A percentile compares a stretch with the other conserved stretches of the same genome.
These are phyloP conservation scores for Eucalyptus grandis DNA, from an alignment of 345 rosid species.

Conservation along the genomic window DNA sequence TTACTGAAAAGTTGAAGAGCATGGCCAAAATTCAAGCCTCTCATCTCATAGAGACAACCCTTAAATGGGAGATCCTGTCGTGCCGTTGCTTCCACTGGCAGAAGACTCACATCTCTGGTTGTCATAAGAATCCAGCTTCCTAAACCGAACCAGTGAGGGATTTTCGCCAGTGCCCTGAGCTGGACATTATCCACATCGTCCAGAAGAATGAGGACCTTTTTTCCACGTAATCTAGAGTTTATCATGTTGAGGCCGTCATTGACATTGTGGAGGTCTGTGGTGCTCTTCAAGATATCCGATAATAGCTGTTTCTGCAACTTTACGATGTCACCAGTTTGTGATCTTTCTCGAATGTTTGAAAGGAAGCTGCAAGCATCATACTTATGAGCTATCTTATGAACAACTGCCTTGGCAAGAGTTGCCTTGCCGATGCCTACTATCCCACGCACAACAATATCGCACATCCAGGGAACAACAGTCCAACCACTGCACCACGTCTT, in stretches of 20 bases:
- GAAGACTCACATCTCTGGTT: neutral
- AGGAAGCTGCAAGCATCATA: neutral
- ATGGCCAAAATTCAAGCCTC: neutral
- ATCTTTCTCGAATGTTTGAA: neutral
- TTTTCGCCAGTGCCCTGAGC: neutral
- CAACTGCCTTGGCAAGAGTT: neutral
- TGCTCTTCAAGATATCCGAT: neutral
- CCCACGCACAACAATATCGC: neutral
- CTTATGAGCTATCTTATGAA: neutral
- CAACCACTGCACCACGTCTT: neutral
- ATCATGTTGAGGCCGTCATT: neutral
- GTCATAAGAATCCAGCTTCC: neutral
- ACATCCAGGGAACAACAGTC: neutral
- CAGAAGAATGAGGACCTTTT: neutral
- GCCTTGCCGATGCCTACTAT: neutral
- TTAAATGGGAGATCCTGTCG: no score
- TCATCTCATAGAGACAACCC: neutral
- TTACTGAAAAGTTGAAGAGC: neutral
- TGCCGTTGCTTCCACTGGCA: no score
- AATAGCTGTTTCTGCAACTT: neutral
- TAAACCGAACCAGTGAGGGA: neutral
- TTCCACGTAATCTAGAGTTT: neutral
- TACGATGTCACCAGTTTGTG: neutral
- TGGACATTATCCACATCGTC: neutral
- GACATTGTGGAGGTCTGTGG: neutral